Evolutionary conservation across 2,329 filamentous ascomycete species (phyloP), one percentile per base, ranked within the genome.

Genomic region (Neurospora sp.): DNA sequence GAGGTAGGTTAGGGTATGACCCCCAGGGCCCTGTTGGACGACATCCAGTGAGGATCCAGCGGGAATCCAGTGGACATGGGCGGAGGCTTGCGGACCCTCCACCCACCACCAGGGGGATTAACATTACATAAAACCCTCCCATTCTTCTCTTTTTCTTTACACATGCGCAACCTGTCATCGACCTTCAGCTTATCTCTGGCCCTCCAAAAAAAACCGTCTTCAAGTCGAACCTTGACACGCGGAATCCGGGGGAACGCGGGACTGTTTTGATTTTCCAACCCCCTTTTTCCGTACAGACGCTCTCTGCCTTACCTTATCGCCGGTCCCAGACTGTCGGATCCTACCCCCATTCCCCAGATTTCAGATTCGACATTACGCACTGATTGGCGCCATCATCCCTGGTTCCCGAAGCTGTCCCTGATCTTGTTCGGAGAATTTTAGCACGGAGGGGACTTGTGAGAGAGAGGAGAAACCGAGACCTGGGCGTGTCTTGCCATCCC

Each of bases 111-210:
- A 69, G 70, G 73, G 74, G 72, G 76, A 77, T 81, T 82, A 80
- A 77, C 81, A 82, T 83, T 83, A 83, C 82, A 82, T 83, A 83
- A 83, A 83, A 82, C 79, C 80, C 80, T 77, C 78, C 77, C 78
- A 77, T 74, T 77, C 75, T 80, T 80, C 78, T 76, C 78, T 80
- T 78, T 78, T 78, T 74, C 77, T 79, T 80, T 81, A 79, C 80
- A 79, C 79, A 79, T 78, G 78, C 78, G 70, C 77, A 79, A 78
- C 79, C 79, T 80, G 78, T 80, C 78, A 80, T 75, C 76, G 77
- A 76, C 75, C 73, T 77, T 77, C 77, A 74, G 75, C 78, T 80
- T 79, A 78, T 80, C 78, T 79, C 75, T 76, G 75, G 72, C 72
- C 75, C 73, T 77, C 72, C 73, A 71, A 71, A 66, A 66, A 71